Conservation (phyloP, 495 filamentous ascomycete genomes). For the Parachaetomium inaequale region DNA sequence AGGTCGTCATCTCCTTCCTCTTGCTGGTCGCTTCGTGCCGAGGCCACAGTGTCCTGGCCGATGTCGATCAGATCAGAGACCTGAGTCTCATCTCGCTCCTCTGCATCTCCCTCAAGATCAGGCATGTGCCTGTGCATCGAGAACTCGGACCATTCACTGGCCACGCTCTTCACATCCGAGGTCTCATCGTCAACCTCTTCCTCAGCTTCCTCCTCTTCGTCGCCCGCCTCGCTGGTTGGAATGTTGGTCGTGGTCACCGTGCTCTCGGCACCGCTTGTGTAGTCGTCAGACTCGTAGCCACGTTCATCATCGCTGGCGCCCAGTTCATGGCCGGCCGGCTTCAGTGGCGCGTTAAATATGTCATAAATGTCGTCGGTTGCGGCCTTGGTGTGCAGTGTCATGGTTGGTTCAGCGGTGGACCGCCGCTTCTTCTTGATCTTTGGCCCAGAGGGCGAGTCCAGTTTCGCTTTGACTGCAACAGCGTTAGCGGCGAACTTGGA, state of each 20-base stretch:
- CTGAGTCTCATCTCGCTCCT: constrained; percentile 25
- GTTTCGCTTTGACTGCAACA: constrained; percentile 76
- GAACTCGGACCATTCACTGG: constrained; percentile 81
- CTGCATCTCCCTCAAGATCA: constrained; percentile 30
- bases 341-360: constrained; percentile 88
- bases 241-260: constrained; percentile 54
- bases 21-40: not conserved
- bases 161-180: constrained; percentile 55
- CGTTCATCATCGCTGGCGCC: constrained; percentile 60
- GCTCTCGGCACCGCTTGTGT: constrained; percentile 77
- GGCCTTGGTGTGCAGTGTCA: constrained; percentile 93
- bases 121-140: constrained; percentile 70
- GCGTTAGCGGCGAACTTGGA: constrained; percentile 18
- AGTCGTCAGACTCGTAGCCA: constrained; percentile 69
- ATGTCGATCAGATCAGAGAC: constrained; percentile 36
- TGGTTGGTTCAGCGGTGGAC: constrained; percentile 71
- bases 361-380: constrained; percentile 97
- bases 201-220: constrained; percentile 29
- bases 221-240: constrained; percentile 47
- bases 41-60: constrained; percentile 22
- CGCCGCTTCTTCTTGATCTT: constrained; percentile 69
- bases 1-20: constrained; percentile 35
- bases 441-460: constrained; percentile 76
- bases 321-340: constrained; percentile 42
- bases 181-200: constrained; percentile 62